phyloP scores from a whole-genome alignment of 176 grass and related monocot genomes.

The Carex cristatella region DNA sequence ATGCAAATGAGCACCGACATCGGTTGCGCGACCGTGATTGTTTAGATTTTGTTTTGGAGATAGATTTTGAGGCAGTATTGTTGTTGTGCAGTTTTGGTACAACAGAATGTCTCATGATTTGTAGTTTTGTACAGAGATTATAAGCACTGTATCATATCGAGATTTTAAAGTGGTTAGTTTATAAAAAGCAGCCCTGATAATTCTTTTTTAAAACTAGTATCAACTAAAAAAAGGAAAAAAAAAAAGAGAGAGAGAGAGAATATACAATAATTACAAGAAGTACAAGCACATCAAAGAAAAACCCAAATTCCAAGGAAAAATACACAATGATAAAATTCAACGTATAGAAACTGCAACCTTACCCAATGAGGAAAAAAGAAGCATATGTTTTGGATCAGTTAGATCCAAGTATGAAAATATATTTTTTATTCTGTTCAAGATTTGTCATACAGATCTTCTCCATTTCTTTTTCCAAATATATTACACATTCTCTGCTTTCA shows the following conservation, averaged over 20 bases:
- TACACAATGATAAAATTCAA: not conserved
- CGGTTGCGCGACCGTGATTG: not conserved
- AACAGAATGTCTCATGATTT: conserved; percentile 1
- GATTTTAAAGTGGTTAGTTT: not conserved
- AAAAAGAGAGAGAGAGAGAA: no score
- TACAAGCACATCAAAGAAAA: no score
- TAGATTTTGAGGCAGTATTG: not conserved
- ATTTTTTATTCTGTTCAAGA: not conserved
- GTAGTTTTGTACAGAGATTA: not conserved
- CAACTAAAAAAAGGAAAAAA: not conserved
- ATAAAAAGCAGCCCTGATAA: not conserved
- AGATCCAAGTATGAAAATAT: not conserved
- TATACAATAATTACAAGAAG: no score
- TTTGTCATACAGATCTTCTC: not conserved
- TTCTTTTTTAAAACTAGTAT: not conserved
- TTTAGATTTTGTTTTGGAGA: not conserved
- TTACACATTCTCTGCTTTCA: not conserved
- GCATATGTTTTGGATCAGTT: not conserved
- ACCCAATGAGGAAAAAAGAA: not conserved
- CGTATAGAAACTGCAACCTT: not conserved
- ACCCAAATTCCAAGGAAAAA: no score
- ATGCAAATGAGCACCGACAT: not conserved
- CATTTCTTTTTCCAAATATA: not conserved
- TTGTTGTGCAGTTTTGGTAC: not conserved
- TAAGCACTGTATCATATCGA: not conserved